Conservation (phyloP, 768 basidiomycete species). For the Trametes gibbosa region DNA sequence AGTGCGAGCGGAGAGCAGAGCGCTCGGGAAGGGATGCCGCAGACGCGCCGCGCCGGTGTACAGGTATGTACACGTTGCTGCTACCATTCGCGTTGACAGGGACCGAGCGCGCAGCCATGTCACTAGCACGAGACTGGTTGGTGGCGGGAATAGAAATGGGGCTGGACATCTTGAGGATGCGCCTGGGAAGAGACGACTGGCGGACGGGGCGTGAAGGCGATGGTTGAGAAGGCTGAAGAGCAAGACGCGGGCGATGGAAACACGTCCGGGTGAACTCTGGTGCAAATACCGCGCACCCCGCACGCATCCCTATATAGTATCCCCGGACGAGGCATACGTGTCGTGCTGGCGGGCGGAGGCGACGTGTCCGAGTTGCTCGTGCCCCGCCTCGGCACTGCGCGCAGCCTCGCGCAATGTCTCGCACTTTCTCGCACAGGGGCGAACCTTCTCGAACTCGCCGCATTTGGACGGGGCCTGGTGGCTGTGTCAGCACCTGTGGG, state of each 20-base stretch:
- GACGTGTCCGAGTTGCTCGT: not conserved
- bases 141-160: conserved; percentile 22
- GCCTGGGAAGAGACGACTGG: not conserved
- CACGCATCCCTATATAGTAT: conserved; percentile 1
- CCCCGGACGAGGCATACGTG: not conserved
- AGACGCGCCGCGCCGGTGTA: conserved; percentile 22
- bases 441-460: conserved; percentile 7
- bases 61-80: conserved; percentile 21
- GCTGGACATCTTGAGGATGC: conserved; percentile 19
- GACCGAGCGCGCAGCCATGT: not conserved
- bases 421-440: not conserved
- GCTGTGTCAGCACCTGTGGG: not conserved
- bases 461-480: conserved; percentile 4
- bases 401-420: not conserved
- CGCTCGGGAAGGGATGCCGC: conserved; percentile 5
- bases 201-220: not conserved
- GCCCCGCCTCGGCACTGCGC: not conserved
- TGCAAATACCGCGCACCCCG: not conserved
- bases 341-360: not conserved
- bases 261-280: conserved; percentile 11
- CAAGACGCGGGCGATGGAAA: not conserved
- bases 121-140: not conserved
- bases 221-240: not conserved
- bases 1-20: not conserved
- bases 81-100: not conserved